Percentiles rank a stretch among this genome's conserved stretches.
These are phyloP conservation scores for Caryocar brasiliense DNA, from an alignment of 441 rosid species.

Conservation along the genomic window DNA sequence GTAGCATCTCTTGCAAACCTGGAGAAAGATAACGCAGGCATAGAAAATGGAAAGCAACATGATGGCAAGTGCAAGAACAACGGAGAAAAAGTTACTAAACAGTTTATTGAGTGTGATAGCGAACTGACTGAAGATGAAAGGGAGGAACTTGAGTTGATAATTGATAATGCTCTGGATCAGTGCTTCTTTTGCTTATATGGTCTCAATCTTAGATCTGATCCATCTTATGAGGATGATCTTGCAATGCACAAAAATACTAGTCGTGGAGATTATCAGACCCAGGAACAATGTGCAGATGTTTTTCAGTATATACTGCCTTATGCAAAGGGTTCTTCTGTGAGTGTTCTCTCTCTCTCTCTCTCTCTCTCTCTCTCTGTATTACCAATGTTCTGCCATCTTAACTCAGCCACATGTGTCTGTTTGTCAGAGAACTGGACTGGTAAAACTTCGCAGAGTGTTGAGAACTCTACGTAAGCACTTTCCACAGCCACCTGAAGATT, in stretches of 20 bases:
- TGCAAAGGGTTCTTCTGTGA: constrained; percentile 90
- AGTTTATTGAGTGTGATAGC: constrained; percentile 25
- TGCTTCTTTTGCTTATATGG: constrained; percentile 97
- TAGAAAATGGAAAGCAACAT: constrained; percentile 19
- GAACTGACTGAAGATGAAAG: constrained; percentile 69
- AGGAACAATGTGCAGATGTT: constrained; percentile 97
- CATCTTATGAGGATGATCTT: constrained; percentile 86
- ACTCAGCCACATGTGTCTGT: constrained; percentile 12
- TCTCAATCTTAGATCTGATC: constrained; percentile 87
- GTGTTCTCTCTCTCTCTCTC: constrained; percentile 29
- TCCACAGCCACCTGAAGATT: constrained; percentile 85
- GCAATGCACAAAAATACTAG: constrained; percentile 84
- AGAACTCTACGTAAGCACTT: constrained; percentile 95
- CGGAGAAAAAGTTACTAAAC: constrained; percentile 30
- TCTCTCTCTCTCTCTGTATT: neutral
- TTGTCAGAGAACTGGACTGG: constrained; percentile 81
- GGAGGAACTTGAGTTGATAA: constrained; percentile 80
- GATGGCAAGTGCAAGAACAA: constrained; percentile 20
- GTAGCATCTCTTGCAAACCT: constrained; percentile 10
- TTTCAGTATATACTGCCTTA: constrained; percentile 89
- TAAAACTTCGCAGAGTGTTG: constrained; percentile 94
- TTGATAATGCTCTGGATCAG: constrained; percentile 89
- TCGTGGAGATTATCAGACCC: constrained; percentile 95
- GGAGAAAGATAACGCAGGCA: constrained; percentile 19
- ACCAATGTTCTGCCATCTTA: constrained; percentile 1